Base-by-base conservation (phyloP, 805 yeast species). In the Komagataella ulmi region DNA sequence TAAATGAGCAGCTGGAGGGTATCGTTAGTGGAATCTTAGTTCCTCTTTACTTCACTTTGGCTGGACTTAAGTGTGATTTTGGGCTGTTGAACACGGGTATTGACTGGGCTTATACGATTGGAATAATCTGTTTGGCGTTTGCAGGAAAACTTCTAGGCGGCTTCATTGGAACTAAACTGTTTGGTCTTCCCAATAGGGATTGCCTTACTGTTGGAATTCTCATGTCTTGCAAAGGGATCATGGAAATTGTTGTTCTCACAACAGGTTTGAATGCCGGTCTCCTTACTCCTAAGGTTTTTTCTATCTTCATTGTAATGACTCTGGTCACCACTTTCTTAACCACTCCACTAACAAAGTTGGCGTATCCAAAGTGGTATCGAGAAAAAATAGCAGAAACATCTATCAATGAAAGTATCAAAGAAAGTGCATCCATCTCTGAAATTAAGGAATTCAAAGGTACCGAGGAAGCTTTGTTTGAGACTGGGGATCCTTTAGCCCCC, bases 171-270 rank as follows among this genome's bases (percentile, higher is more conserved):
- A 83, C 90, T 2, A 80, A 74, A 56, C 53, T 78, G 45, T 75
- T 74, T 62, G 86, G 85, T 1, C 65, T 85, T 49, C 72, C 72
- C 49, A 81, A 86, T 85, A 75, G 90, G 62, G 93, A 86, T 62
- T 77, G 88, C 2, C 62, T 81, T 43, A 73, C 90, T 2, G 91
- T 85, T 44, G 95, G 95, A 51, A 76, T 84, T 21, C 70, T 86
- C 57, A 86, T 86, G 93, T 84, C 91, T 6, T 86, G 95, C 73
- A 86, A 86, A 65, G 95, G 95, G 65, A 84, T 85, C 56, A 93
- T 85, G 21, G 95, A 85, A 65, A 82, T 85, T 62, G 90, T 85
- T 46, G 93, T 85, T 18, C 70, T 85, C 56, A 80, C 78, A 46
- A 80, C 83, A 21, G 95, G 95, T 49, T 71, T 85, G 52, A 80